phyloP scores from a whole-genome alignment of 768 basidiomycete species.

The Termitomyces sp. region DNA sequence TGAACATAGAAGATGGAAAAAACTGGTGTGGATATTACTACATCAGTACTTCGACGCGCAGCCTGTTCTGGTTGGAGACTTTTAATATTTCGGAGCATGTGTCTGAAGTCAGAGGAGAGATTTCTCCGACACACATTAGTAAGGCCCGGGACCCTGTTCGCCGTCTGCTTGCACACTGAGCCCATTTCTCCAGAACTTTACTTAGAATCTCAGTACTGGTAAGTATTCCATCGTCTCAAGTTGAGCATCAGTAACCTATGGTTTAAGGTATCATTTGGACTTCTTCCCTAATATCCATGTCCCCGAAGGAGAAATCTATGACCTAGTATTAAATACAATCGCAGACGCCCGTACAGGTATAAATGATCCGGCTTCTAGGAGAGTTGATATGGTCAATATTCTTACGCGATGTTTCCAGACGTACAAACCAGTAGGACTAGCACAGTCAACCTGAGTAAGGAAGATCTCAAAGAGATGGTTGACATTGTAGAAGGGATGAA shows the following conservation, averaged over 20 bases:
- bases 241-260: background rate
- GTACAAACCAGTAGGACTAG: background rate
- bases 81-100: slow-evolving; percentile 1
- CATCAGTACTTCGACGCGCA: slow-evolving; percentile 2
- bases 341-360: slow-evolving; percentile 11
- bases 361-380: background rate
- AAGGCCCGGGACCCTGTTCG: background rate
- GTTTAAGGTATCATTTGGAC: slow-evolving; percentile 5
- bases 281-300: no score
- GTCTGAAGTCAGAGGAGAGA: background rate
- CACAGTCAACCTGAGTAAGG: slow-evolving; percentile 5
- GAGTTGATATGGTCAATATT: background rate
- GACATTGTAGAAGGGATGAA: slow-evolving; percentile 9
- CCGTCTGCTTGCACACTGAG: no score
- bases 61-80: slow-evolving; percentile 8
- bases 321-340: background rate
- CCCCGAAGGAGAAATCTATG: no score
- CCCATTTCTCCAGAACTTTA: background rate
- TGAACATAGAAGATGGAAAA: background rate
- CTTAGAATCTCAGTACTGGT: slow-evolving; percentile 9
- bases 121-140: slow-evolving; percentile 3
- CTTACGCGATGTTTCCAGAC: background rate
- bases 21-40: slow-evolving; percentile 13
- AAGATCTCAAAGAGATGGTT: slow-evolving; percentile 10
- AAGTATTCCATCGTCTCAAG: background rate